These are phyloP conservation scores for Bondarzewia mesenterica DNA, from an alignment of 1,284 basidiomycete species.

Conservation along the genomic window DNA sequence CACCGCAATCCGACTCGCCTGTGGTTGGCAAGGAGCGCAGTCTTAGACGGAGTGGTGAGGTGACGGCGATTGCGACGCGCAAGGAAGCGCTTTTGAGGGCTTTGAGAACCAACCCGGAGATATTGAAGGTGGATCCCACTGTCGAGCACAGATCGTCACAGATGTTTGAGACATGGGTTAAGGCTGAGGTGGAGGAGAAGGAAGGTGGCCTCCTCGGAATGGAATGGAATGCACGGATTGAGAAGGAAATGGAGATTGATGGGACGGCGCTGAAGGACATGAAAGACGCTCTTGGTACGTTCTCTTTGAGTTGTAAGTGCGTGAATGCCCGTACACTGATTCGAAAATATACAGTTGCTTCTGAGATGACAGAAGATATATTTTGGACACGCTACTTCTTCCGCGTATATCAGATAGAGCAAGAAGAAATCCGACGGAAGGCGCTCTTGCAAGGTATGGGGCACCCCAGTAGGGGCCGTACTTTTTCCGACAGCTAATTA, in stretches of 20 bases:
- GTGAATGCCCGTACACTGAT: neutral
- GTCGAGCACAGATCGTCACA: slow-evolving; percentile 48
- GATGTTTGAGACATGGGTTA: slow-evolving; percentile 56
- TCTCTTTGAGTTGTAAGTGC: neutral
- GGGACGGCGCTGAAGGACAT: slow-evolving; percentile 53
- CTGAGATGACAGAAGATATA: slow-evolving; percentile 52
- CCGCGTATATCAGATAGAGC: slow-evolving; percentile 78
- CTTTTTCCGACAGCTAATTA: neutral
- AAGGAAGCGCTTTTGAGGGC: slow-evolving; percentile 73
- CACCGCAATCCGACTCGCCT: slow-evolving; percentile 17
- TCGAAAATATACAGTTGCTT: slow-evolving; percentile 60
- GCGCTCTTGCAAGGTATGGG: slow-evolving; percentile 66
- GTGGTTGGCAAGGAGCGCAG: slow-evolving; percentile 18
- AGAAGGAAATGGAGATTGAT: slow-evolving; percentile 38
- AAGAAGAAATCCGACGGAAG: slow-evolving; percentile 78
- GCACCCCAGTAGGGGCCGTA: neutral
- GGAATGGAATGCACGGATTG: no score
- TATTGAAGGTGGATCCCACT: slow-evolving; percentile 73
- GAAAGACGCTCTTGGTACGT: slow-evolving; percentile 54
- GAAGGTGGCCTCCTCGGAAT: slow-evolving; percentile 51
- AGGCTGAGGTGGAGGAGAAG: slow-evolving; percentile 38
- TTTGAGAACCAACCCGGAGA: slow-evolving; percentile 67
- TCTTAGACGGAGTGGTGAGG: slow-evolving; percentile 27
- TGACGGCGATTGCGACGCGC: slow-evolving; percentile 57
- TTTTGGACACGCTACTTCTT: slow-evolving; percentile 95